These are phyloP conservation scores for Mycena alexandri DNA, from an alignment of 768 basidiomycete genomes.

Conservation along the genomic window DNA sequence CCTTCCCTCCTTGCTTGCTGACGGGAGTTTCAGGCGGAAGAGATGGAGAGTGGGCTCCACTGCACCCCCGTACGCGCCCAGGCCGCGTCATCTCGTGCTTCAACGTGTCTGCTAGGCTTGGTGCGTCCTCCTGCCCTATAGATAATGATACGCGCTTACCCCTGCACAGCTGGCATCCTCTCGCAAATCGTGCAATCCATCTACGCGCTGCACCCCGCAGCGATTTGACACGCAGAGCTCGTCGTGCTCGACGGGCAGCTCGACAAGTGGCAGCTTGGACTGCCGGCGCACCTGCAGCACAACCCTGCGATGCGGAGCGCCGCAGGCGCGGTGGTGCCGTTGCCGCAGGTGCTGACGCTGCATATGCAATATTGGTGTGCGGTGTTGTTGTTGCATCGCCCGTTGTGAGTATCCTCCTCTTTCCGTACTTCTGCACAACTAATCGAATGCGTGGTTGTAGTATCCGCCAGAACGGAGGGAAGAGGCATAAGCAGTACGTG, in stretches of 20 bases:
- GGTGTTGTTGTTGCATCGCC: constrained; percentile 79
- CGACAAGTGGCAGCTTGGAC: constrained; percentile 81
- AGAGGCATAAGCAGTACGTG: constrained; percentile 54
- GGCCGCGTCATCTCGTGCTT: constrained; percentile 79
- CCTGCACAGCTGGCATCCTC: constrained; percentile 70
- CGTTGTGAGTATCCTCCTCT: constrained; percentile 68
- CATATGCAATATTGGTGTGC: constrained; percentile 93
- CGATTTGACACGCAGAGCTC: constrained; percentile 70
- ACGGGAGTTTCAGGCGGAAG: constrained; percentile 64
- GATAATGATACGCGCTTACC: constrained; percentile 26
- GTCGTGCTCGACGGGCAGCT: constrained; percentile 69
- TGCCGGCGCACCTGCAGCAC: constrained; percentile 76
- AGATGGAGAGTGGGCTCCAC: constrained; percentile 65
- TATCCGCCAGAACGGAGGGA: constrained; percentile 52
- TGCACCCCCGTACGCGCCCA: constrained; percentile 49
- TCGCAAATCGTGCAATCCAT: constrained; percentile 77
- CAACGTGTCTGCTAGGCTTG: constrained; percentile 76
- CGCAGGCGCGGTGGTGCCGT: constrained; percentile 47
- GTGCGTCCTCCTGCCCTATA: constrained; percentile 55
- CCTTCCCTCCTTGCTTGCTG: constrained; percentile 11
- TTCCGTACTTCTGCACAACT: constrained; percentile 17
- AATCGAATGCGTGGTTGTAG: constrained; percentile 43
- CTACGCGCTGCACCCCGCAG: constrained; percentile 72
- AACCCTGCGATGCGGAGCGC: constrained; percentile 53
- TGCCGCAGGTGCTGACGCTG: constrained; percentile 77